phyloP scores from a whole-genome alignment of 139 green algal genomes.

The Chloropicon primus region DNA sequence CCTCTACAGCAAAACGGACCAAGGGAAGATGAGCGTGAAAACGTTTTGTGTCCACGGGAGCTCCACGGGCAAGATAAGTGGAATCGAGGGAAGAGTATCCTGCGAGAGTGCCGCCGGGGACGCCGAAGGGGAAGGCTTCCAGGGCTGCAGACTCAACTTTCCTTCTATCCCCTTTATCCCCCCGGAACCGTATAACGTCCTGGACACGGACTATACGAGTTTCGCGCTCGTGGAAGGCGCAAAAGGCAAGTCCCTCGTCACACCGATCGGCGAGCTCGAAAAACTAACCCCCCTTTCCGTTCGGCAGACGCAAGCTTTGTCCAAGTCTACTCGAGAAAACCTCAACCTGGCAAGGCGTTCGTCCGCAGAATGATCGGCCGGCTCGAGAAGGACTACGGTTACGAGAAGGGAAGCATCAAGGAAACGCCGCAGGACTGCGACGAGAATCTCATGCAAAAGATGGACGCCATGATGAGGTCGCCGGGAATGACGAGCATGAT shows the following conservation, averaged over 20 bases:
- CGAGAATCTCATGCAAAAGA: background rate
- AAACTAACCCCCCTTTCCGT: no score
- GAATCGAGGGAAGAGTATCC: slow-evolving; percentile 24
- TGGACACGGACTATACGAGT: slow-evolving; percentile 32
- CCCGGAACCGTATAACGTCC: slow-evolving; percentile 26
- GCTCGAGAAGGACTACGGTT: slow-evolving; percentile 21
- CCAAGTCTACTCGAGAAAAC: slow-evolving; percentile 30
- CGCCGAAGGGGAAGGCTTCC: no score
- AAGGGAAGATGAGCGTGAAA: slow-evolving; percentile 18
- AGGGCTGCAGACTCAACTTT: slow-evolving; percentile 23
- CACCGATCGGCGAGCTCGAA: no score
- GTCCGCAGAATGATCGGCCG: slow-evolving; percentile 19
- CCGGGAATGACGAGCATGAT: no score
- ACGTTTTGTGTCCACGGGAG: slow-evolving; percentile 37
- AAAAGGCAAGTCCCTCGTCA: no score
- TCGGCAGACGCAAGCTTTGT: no score
- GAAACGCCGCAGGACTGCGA: slow-evolving; percentile 31
- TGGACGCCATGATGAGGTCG: background rate
- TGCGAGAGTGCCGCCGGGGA: slow-evolving; percentile 16
- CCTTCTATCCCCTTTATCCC: slow-evolving; percentile 36
- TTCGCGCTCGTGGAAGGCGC: slow-evolving; percentile 34
- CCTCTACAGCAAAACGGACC: slow-evolving; percentile 18
- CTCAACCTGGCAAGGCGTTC: slow-evolving; percentile 30
- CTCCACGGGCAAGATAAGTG: slow-evolving; percentile 21
- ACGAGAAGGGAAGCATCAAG: slow-evolving; percentile 17